Conservation (phyloP, 2,329 filamentous ascomycete species). For the Aspergillus intermedius region DNA sequence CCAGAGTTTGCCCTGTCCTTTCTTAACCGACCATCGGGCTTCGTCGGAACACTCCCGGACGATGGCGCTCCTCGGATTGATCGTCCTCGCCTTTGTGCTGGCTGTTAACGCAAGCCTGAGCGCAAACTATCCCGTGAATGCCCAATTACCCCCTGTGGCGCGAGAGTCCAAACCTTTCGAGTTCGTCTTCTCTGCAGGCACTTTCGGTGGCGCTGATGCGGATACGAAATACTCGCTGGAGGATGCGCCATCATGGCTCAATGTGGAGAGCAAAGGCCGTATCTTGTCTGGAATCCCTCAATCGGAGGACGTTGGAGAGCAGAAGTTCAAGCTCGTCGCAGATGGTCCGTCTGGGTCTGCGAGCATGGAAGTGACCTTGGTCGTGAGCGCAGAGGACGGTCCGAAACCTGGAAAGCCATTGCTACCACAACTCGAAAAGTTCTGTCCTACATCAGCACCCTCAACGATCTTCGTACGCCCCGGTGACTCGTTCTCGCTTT, state of each 20-base stretch:
- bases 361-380: conserved; percentile 61
- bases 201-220: conserved; percentile 57
- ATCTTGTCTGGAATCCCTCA: conserved; percentile 66
- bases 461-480: conserved; percentile 34
- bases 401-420: conserved; percentile 30
- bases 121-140: conserved; percentile 67
- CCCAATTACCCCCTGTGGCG: conserved; percentile 75
- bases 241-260: conserved; percentile 65
- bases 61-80: conserved; percentile 22
- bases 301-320: conserved; percentile 50
- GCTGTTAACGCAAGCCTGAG: conserved; percentile 30
- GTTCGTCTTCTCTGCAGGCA: conserved; percentile 48
- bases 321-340: conserved; percentile 62
- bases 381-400: conserved; percentile 53
- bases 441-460: conserved; percentile 33
- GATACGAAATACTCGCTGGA: conserved; percentile 61
- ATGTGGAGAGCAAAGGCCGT: conserved; percentile 58
- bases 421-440: conserved; percentile 28
- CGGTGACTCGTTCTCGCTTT: conserved; percentile 55
- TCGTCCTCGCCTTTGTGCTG: conserved; percentile 21
- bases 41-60: conserved; percentile 9
- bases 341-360: conserved; percentile 59
- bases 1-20: conserved; percentile 11
- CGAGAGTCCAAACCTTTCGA: conserved; percentile 52
- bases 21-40: conserved; percentile 5